These are phyloP conservation scores for Geotrichum aggregatum DNA, from an alignment of 1,139 yeast species.

Conservation along the genomic window DNA sequence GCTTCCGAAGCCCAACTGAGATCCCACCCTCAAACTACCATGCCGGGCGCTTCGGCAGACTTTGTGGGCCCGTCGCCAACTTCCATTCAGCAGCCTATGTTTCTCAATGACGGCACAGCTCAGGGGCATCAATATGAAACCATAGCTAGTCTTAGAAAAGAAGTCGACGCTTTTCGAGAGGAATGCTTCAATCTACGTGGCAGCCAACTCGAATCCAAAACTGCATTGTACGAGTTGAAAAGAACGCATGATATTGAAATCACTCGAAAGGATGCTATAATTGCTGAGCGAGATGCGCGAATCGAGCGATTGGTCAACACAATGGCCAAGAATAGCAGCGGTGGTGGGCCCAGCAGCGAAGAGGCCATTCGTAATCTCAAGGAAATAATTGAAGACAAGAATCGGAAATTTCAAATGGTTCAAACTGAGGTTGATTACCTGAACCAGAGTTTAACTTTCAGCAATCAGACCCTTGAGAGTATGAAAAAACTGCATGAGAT, in stretches of 20 bases:
- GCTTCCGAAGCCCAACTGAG: background rate
- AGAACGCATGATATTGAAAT: conserved; percentile 6
- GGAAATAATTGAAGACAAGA: conserved; percentile 10
- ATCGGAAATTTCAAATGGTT: background rate
- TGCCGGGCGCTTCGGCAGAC: conserved; percentile 1
- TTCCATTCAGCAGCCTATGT: conserved; percentile 3
- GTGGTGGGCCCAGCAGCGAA: background rate
- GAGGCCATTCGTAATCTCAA: conserved; percentile 2
- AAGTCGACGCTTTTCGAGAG: conserved; percentile 2
- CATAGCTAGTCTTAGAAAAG: background rate
- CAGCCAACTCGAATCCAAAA: conserved; percentile 9
- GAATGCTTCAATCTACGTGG: conserved; percentile 3
- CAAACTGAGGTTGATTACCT: conserved; percentile 6
- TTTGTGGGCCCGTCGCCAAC: background rate
- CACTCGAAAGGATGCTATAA: conserved; percentile 3
- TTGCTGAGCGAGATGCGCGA: conserved; percentile 9
- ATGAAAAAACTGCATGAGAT: conserved; percentile 8
- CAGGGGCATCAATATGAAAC: conserved; percentile 1
- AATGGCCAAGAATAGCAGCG: background rate
- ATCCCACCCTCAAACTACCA: background rate
- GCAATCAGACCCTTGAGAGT: conserved; percentile 3
- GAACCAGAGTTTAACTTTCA: conserved; percentile 6
- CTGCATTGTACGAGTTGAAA: conserved; percentile 3
- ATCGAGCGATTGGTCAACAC: conserved; percentile 3
- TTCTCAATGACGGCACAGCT: background rate